Conservation (phyloP, 371 early-diverging fungal species). For the Mucor racemosus region DNA sequence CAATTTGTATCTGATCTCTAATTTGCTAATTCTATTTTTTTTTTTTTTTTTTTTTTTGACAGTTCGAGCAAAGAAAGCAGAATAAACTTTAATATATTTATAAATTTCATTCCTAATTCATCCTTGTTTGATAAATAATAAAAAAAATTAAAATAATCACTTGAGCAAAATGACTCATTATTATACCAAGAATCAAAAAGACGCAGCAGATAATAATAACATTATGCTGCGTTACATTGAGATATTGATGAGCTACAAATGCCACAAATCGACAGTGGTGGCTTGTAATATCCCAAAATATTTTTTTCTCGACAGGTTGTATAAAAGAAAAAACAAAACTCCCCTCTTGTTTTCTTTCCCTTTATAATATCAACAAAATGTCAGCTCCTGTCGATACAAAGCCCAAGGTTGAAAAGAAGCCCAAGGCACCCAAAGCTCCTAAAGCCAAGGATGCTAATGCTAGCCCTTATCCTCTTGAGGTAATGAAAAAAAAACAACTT, state of each 20-base stretch:
- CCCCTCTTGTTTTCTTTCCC: constrained; percentile 11
- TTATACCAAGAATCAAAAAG: too few species aligned
- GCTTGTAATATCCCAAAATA: constrained; percentile 8
- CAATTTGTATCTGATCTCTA: not conserved
- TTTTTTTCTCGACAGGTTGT: constrained; percentile 1
- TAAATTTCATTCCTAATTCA: too few species aligned
- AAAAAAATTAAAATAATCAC: too few species aligned
- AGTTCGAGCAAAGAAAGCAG: constrained; percentile 13
- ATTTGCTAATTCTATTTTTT: not conserved
- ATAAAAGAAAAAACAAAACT: constrained; percentile 7
- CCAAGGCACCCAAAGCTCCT: constrained; percentile 58
- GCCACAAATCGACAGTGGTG: not conserved
- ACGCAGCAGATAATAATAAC: too few species aligned
- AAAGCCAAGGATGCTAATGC: constrained; percentile 58
- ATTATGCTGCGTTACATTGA: not conserved
- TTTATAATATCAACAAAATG: constrained; percentile 36
- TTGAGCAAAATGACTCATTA: too few species aligned
- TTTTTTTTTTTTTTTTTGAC: not conserved
- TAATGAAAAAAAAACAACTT: constrained; percentile 18
- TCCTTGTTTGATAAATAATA: too few species aligned
- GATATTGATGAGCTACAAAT: not conserved
- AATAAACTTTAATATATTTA: not conserved
- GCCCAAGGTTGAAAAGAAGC: constrained; percentile 34
- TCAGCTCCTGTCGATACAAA: constrained; percentile 47
- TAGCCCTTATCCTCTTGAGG: constrained; percentile 62